These are phyloP conservation scores for Gossypium armourianum DNA, from an alignment of 441 rosid genomes.

Conservation along the genomic window DNA sequence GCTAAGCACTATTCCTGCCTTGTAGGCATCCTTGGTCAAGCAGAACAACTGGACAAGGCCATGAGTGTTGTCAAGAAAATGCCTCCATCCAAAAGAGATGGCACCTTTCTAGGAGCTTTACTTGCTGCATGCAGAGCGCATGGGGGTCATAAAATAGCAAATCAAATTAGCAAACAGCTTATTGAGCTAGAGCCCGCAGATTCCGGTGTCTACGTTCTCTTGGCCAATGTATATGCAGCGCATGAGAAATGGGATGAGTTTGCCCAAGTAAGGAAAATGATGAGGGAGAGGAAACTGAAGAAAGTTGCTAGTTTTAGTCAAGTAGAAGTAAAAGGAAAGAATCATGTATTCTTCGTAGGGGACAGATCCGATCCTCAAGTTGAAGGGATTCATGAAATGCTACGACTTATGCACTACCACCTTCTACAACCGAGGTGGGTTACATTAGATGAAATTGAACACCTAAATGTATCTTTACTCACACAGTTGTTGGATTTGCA, in stretches of 20 bases:
- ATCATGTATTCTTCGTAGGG: constrained; percentile 25
- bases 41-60: constrained; percentile 27
- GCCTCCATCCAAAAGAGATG: constrained; percentile 25
- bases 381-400: constrained; percentile 23
- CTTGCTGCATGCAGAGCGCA: constrained; percentile 29
- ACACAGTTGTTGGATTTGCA: neutral
- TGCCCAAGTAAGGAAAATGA: constrained; percentile 29
- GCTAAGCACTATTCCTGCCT: constrained; percentile 37
- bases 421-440: constrained; percentile 18
- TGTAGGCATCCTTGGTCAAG: constrained; percentile 34
- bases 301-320: constrained; percentile 31
- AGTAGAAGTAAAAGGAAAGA: constrained; percentile 28
- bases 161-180: constrained; percentile 20
- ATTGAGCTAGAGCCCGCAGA: constrained; percentile 29
- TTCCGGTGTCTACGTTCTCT: constrained; percentile 22
- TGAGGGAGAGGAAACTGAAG: constrained; percentile 30
- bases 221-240: constrained; percentile 29
- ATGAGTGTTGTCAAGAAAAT: constrained; percentile 20
- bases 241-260: constrained; percentile 29
- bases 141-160: constrained; percentile 22
- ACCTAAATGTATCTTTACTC: no score
- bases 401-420: constrained; percentile 17
- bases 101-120: constrained; percentile 31
- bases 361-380: constrained; percentile 31
- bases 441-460: no score